phyloP scores from a whole-genome alignment of 2,329 filamentous ascomycete species.

The Chaetomium sp. region DNA sequence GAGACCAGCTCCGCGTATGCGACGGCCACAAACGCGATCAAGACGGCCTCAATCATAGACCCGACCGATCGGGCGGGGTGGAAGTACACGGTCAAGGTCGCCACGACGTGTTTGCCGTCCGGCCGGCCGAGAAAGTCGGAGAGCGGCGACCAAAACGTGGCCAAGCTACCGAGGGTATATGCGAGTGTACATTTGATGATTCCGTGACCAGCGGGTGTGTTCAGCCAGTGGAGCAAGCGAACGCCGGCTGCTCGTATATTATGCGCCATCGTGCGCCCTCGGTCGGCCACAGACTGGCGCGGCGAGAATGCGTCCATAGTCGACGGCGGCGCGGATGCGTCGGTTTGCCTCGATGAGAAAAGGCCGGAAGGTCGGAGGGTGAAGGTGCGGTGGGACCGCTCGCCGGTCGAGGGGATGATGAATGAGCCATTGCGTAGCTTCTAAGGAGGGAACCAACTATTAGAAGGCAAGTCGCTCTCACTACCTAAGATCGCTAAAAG shows the following conservation, averaged over 20 bases:
- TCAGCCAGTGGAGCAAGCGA: slow-evolving; percentile 52
- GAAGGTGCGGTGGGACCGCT: slow-evolving; percentile 73
- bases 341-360: slow-evolving; percentile 6
- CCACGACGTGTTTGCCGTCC: slow-evolving; percentile 90
- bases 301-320: slow-evolving; percentile 31
- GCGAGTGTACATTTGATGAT: slow-evolving; percentile 89
- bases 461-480: background rate
- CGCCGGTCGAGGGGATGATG: slow-evolving; percentile 78
- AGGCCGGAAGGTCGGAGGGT: slow-evolving; percentile 51
- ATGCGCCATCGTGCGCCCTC: slow-evolving; percentile 30
- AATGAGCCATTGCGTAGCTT: slow-evolving; percentile 81
- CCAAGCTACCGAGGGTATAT: slow-evolving; percentile 79
- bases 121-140: slow-evolving; percentile 70
- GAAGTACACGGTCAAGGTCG: slow-evolving; percentile 91
- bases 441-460: slow-evolving; percentile 30
- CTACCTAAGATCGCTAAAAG: background rate
- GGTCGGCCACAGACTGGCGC: slow-evolving; percentile 32
- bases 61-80: slow-evolving; percentile 81
- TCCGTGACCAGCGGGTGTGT: slow-evolving; percentile 67
- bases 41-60: slow-evolving; percentile 79
- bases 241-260: slow-evolving; percentile 34
- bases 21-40: slow-evolving; percentile 72
- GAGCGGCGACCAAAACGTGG: slow-evolving; percentile 71
- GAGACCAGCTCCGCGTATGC: slow-evolving; percentile 70
- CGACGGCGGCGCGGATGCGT: slow-evolving; percentile 27